Conservation (phyloP, 2,329 filamentous ascomycete species). For the Botryotinia calthae region DNA sequence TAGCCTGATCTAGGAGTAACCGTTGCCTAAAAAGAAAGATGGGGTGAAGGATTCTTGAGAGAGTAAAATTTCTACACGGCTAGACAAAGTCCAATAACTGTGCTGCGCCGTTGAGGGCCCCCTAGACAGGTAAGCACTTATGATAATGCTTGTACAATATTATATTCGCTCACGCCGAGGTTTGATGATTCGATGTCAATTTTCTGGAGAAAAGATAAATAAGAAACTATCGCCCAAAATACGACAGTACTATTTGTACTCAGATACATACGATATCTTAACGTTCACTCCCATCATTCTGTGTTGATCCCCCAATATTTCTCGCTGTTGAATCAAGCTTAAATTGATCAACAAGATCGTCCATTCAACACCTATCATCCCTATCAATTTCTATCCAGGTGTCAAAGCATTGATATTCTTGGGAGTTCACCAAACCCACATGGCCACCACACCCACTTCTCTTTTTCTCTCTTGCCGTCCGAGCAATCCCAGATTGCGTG, state of each 20-base stretch:
- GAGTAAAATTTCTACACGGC: neutral
- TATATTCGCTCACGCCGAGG: neutral
- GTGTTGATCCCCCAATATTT: neutral
- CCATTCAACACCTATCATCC: neutral
- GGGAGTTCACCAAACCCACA: neutral
- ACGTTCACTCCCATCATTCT: neutral
- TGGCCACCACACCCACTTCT: neutral
- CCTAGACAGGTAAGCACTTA: neutral
- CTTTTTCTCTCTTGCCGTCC: neutral
- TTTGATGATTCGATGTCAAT: neutral
- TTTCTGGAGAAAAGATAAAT: neutral
- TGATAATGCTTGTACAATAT: neutral
- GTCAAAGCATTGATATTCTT: neutral
- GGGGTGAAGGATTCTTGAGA: neutral
- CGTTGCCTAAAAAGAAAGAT: neutral
- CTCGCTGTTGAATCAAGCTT: constrained; percentile 15
- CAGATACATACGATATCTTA: neutral
- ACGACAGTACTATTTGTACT: neutral
- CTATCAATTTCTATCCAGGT: neutral
- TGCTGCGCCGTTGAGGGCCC: neutral
- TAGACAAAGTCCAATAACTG: neutral
- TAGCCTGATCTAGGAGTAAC: neutral
- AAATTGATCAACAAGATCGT: constrained; percentile 14
- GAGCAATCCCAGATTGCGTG: neutral
- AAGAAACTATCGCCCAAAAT: neutral